A percentile compares a stretch with the other conserved stretches of the same genome.
Conservation (phyloP, 2,329 filamentous ascomycete species). For the Didymella pomorum region DNA sequence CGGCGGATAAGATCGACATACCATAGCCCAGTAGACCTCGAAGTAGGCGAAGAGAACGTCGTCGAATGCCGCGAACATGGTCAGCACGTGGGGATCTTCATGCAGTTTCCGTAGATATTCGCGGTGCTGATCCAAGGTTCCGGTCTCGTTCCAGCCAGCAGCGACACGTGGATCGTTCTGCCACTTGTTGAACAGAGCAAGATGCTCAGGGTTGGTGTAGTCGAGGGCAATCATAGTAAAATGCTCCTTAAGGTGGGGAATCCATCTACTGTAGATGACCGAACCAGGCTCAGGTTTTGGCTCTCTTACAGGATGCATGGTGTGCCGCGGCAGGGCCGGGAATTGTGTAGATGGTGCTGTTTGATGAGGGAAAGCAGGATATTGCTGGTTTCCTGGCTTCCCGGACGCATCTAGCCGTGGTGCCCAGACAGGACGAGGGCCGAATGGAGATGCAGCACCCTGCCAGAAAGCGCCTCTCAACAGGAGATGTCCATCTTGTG, state of each 20-base stretch:
- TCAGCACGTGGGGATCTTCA: constrained; percentile 74
- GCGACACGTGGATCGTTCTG: constrained; percentile 85
- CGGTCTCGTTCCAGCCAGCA: constrained; percentile 81
- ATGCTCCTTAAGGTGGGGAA: constrained; percentile 76
- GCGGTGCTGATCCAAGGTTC: constrained; percentile 76
- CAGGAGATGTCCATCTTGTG: constrained; percentile 56
- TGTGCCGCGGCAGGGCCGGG: constrained; percentile 60
- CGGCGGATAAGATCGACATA: constrained; percentile 39
- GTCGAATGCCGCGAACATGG: constrained; percentile 75
- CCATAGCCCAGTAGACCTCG: constrained; percentile 80
- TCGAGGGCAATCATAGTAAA: constrained; percentile 81
- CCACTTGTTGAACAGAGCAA: constrained; percentile 78
- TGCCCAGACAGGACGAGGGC: constrained; percentile 53
- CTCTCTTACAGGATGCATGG: constrained; percentile 74
- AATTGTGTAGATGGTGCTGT: constrained; percentile 59
- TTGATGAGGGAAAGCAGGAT: constrained; percentile 54
- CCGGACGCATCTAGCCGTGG: constrained; percentile 44
- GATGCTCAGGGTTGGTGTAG: constrained; percentile 68
- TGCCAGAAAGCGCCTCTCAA: constrained; percentile 60
- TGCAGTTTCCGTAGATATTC: constrained; percentile 74
- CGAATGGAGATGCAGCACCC: constrained; percentile 54
- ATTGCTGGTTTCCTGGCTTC: constrained; percentile 52
- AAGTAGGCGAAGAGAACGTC: constrained; percentile 78
- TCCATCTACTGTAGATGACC: constrained; percentile 79
- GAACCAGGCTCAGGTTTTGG: constrained; percentile 75